Percentiles rank a stretch among this genome's conserved stretches.
These are phyloP conservation scores for Fusarium napiforme DNA, from an alignment of 2,329 filamentous ascomycete genomes.

Conservation along the genomic window DNA sequence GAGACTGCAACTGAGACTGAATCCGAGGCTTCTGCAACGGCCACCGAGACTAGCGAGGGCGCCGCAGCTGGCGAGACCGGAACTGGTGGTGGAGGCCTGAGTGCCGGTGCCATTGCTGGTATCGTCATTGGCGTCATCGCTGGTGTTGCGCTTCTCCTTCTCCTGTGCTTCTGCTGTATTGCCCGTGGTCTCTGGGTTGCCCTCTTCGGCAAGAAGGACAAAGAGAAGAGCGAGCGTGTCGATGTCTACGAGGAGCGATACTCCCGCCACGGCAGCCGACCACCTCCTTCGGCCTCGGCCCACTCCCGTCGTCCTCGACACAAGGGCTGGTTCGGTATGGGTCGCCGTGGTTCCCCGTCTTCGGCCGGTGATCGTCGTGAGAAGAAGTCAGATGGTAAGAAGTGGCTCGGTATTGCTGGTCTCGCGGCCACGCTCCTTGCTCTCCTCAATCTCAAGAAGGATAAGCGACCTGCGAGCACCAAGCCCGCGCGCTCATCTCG, in stretches of 20 bases:
- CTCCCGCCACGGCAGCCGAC: conserved; percentile 58
- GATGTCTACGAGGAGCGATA: conserved; percentile 73
- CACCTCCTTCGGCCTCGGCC: conserved; percentile 48
- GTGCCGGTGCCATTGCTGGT: conserved; percentile 79
- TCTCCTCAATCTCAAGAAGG: conserved; percentile 65
- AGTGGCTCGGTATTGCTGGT: conserved; percentile 65
- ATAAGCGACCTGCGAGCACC: conserved; percentile 57
- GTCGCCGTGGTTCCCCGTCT: conserved; percentile 55
- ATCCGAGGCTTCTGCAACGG: conserved; percentile 64
- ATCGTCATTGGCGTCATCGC: conserved; percentile 80
- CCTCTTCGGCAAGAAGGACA: conserved; percentile 68
- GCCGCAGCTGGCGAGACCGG: conserved; percentile 42
- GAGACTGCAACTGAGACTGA: conserved; percentile 61
- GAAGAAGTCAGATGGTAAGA: conserved; percentile 61
- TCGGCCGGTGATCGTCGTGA: conserved; percentile 54
- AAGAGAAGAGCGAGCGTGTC: conserved; percentile 63
- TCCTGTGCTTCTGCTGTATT: conserved; percentile 81
- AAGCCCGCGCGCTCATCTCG: conserved; percentile 53
- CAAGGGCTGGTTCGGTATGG: conserved; percentile 64
- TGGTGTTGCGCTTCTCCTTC: conserved; percentile 72
- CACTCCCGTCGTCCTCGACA: conserved; percentile 64
- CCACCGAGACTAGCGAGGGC: conserved; percentile 56
- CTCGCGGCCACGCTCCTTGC: conserved; percentile 62
- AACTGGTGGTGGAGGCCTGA: conserved; percentile 61
- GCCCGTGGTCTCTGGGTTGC: conserved; percentile 70